phyloP scores from a whole-genome alignment of 2,329 filamentous ascomycete species.

The Xylaria sp. region DNA sequence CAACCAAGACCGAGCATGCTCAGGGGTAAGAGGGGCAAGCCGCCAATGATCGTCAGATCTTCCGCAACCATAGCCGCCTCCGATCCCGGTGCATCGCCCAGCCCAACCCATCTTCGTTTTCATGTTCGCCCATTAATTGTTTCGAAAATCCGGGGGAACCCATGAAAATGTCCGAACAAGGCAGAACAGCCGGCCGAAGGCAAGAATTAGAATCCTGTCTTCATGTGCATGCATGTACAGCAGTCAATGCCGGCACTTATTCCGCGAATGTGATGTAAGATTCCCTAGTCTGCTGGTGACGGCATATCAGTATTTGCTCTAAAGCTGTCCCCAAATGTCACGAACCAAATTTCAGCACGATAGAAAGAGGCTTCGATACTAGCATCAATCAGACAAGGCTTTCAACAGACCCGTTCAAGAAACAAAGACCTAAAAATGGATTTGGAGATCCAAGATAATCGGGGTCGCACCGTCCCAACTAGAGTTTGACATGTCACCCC shows the following conservation, averaged over 20 bases:
- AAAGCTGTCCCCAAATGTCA: neutral
- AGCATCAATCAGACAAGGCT: neutral
- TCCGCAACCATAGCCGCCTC: constrained; percentile 1
- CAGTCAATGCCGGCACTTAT: constrained; percentile 5
- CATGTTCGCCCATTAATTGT: constrained; percentile 22
- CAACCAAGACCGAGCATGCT: neutral
- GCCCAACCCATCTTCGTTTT: neutral
- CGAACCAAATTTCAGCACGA: neutral
- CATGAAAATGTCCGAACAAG: constrained; percentile 20
- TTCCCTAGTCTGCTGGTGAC: neutral
- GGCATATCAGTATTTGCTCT: neutral
- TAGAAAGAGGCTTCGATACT: neutral
- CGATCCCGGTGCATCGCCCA: constrained; percentile 4
- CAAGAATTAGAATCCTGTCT: neutral
- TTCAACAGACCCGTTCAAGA: neutral
- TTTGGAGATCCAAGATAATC: constrained; percentile 1
- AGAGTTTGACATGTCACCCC: constrained; percentile 20
- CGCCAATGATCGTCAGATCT: constrained; percentile 32
- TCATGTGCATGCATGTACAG: neutral
- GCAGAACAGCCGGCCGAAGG: neutral
- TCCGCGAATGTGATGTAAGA: neutral
- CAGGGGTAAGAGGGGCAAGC: constrained; percentile 17
- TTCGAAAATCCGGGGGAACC: constrained; percentile 37
- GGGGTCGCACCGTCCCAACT: constrained; percentile 22
- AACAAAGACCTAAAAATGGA: neutral